Evolutionary conservation across 1,284 basidiomycete species (phyloP).

Genomic region (Malassezia furfur): DNA sequence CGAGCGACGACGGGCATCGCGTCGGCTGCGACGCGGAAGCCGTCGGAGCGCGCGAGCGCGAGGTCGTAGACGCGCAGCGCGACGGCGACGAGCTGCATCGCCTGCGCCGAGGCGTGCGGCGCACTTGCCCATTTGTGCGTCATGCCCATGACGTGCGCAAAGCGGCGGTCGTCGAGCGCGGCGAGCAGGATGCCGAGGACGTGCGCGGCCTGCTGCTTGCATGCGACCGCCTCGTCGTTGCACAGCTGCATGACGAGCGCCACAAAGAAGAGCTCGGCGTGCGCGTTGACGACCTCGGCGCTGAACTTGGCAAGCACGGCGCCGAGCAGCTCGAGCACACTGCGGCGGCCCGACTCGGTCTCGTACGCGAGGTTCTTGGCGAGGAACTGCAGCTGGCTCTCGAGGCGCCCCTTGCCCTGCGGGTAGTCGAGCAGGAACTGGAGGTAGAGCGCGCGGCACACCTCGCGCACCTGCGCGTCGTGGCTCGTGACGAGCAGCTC

Average conservation of each 20-base stretch:
- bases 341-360: constrained; percentile 78
- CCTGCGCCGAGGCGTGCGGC: constrained; percentile 51
- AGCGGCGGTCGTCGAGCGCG: constrained; percentile 59
- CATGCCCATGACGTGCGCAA: constrained; percentile 60
- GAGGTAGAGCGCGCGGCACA: constrained; percentile 75
- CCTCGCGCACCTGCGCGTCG: constrained; percentile 78
- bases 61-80: constrained; percentile 56
- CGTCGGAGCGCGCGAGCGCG: background rate
- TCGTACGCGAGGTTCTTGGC: constrained; percentile 87
- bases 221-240: constrained; percentile 83
- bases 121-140: constrained; percentile 68
- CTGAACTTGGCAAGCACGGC: constrained; percentile 81
- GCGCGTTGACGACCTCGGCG: constrained; percentile 63
- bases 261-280: constrained; percentile 82
- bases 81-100: constrained; percentile 57
- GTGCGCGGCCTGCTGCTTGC: constrained; percentile 73
- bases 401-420: constrained; percentile 81
- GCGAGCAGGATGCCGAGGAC: constrained; percentile 68
- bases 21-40: background rate
- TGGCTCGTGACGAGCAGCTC: constrained; percentile 91
- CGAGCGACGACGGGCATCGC: background rate
- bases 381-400: constrained; percentile 80
- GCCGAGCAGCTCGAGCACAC: constrained; percentile 79
- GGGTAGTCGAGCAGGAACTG: constrained; percentile 97
- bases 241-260: constrained; percentile 83